These are phyloP conservation scores for Populus simonii DNA, from an alignment of 345 rosid genomes.

Conservation along the genomic window DNA sequence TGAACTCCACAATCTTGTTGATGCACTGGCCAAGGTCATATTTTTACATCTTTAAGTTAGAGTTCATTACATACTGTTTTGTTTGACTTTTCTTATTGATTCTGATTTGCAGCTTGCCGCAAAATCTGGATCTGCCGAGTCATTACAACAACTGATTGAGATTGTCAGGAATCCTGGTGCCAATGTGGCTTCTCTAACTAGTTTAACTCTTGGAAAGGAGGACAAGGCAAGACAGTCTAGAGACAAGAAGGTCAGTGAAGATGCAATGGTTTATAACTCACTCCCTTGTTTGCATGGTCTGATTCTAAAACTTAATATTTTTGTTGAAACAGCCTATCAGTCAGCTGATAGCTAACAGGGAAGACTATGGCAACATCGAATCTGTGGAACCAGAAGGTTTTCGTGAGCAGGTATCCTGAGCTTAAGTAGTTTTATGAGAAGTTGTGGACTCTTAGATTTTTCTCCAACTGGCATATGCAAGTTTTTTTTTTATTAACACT, in stretches of 20 bases:
- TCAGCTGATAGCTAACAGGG: conserved; percentile 41
- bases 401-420: conserved; percentile 59
- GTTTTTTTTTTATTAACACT: neutral
- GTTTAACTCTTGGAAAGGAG: conserved; percentile 53
- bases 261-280: neutral
- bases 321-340: conserved; percentile 45
- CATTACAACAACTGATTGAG: conserved; percentile 82
- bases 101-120: conserved; percentile 58
- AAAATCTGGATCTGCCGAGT: conserved; percentile 77
- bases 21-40: conserved; percentile 81
- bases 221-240: conserved; percentile 59
- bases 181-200: conserved; percentile 38
- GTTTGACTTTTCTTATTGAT: conserved; percentile 16
- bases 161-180: conserved; percentile 65
- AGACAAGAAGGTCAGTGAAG: conserved; percentile 64
- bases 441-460: neutral
- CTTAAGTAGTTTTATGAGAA: neutral
- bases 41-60: neutral
- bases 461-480: neutral
- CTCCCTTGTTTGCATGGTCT: neutral
- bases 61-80: neutral
- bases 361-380: conserved; percentile 51
- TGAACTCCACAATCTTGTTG: conserved; percentile 89
- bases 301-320: conserved; percentile 14
- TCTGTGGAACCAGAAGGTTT: conserved; percentile 74